Base-by-base conservation (phyloP, 805 yeast genomes). In the Candida tammaniensis region DNA sequence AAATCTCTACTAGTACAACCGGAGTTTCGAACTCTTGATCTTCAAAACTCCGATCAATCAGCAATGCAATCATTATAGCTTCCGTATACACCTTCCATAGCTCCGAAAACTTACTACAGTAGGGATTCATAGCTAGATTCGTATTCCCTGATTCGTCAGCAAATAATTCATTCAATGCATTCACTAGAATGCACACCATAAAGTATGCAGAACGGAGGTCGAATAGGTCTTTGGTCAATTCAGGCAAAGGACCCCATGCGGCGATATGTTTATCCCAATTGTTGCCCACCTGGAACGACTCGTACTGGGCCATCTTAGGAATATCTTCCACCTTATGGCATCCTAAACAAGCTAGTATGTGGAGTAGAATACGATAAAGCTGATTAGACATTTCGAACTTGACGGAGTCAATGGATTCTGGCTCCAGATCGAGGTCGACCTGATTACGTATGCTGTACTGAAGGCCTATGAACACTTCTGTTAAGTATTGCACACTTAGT, bases 1-100 rank as follows among this genome's bases (percentile, higher is more conserved):
- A 47, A 2, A 60, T 52, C 20, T 53, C 55, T 30, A 58, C 51
- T 15, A 66, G 50, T 8, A 56, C 41, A 7, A 45, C 54, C 2
- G 72, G 71, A 3, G 68, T 59, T 19, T 49, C 44, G 14, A 39
- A 41, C 12, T 44, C 44, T 13, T 51, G 45, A n/a, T 46, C 38
- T 24, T 51, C 54, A 39, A 59, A 52, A 21, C 53, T 51, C 27
- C 70, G 49, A 46, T 67, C 73, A 33, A 64, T 59, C 46, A 80
- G 84, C 5, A 83, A 55, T 0, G 86, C 86, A 6, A 78, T 55
- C 7, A 75, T 54, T 1, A 83, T 68, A 2, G 79, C 67, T 39
- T 70, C 70, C 2, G 88, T 80, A 46, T 78, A 76, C 26, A 74
- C 69, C 46, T 80, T 79, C 91, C 93, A 84, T 5, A 76, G 49